phyloP scores from a whole-genome alignment of 2,329 filamentous ascomycete genomes.

The Westerdykella aurantiaca region DNA sequence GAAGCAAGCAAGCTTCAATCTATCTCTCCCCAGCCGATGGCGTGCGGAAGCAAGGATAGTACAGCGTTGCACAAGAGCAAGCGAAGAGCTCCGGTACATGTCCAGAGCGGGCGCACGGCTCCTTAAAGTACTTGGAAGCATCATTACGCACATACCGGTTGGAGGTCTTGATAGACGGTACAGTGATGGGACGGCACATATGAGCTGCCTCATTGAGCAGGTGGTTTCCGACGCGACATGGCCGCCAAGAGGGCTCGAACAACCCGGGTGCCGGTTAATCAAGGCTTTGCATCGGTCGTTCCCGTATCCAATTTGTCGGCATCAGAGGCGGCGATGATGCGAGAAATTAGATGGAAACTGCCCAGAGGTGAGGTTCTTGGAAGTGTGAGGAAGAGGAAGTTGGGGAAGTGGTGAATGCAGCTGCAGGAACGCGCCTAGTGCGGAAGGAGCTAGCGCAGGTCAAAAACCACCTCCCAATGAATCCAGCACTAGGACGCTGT shows the following conservation, averaged over 20 bases:
- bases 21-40: not conserved
- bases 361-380: not conserved
- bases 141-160: not conserved
- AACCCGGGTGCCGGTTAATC: slow-evolving; percentile 28
- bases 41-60: not conserved
- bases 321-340: not conserved
- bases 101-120: not conserved
- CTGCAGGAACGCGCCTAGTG: not conserved
- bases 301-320: not conserved
- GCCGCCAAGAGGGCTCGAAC: slow-evolving; percentile 27
- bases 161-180: slow-evolving; percentile 11
- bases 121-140: slow-evolving; percentile 13
- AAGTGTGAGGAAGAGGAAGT: not conserved
- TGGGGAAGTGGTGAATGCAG: not conserved
- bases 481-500: no score
- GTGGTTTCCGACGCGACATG: slow-evolving; percentile 21
- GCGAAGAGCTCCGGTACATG: not conserved
- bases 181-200: slow-evolving; percentile 18
- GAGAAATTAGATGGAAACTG: not conserved
- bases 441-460: not conserved
- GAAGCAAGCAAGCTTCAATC: not conserved
- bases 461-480: no score
- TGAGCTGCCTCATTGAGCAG: slow-evolving; percentile 33
- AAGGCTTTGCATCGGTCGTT: slow-evolving; percentile 6
- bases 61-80: slow-evolving; percentile 1